Percentiles rank a stretch among this genome's conserved stretches.
Evolutionary conservation across 140 eudicot species (phyloP).

Genomic region (Ambrosia hybrid): DNA sequence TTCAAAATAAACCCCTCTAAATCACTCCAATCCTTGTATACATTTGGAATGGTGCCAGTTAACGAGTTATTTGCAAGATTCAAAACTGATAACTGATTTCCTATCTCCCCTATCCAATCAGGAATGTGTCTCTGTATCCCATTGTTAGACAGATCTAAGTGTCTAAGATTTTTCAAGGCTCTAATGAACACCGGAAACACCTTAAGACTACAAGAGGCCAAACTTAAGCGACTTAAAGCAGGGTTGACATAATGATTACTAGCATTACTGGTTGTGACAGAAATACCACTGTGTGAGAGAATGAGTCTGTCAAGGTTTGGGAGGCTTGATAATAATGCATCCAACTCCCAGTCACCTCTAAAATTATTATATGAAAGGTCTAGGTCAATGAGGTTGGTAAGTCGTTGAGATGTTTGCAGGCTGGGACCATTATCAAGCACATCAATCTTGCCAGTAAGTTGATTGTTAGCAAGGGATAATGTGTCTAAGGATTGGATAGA

Average conservation of each 20-base stretch:
- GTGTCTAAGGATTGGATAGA: neutral
- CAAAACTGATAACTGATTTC: neutral
- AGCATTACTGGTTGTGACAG: neutral
- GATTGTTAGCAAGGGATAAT: neutral
- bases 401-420: neutral
- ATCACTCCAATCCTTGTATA: neutral
- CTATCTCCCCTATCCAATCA: neutral
- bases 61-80: slow-evolving; percentile 18
- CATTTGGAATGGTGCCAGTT: slow-evolving; percentile 17
- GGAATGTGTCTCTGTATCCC: slow-evolving; percentile 15
- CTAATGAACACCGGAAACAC: slow-evolving; percentile 4
- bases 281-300: slow-evolving; percentile 22
- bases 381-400: neutral
- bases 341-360: neutral
- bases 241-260: neutral
- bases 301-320: neutral
- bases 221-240: accelerated
- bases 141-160: slow-evolving; percentile 23
- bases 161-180: neutral
- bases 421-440: neutral
- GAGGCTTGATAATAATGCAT: slow-evolving; percentile 14
- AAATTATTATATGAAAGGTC: neutral
- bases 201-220: slow-evolving; percentile 24
- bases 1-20: slow-evolving; percentile 19
- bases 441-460: neutral